Evolutionary conservation across 2,329 filamentous ascomycete genomes (phyloP), one percentile per base, ranked within the genome.

Genomic region (Nemania abortiva): DNA sequence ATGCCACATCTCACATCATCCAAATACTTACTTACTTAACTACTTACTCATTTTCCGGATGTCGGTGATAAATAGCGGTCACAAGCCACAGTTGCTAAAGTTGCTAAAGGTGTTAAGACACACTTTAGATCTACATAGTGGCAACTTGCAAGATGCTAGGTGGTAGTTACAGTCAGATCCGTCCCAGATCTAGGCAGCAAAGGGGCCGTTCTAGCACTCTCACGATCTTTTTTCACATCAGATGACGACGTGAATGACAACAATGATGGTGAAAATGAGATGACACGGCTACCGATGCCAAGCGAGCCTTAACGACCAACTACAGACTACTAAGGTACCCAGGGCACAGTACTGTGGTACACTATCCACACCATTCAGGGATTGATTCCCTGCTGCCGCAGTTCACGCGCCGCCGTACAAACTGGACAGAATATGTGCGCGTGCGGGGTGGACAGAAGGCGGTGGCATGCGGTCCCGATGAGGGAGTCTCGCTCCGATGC

Each of bases 381-480:
- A n/a, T n/a, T n/a, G 49, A 65, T 68, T 65, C 50, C 54, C 62
- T 69, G 47, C 54, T 64, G 50, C 66, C 63, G 66, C 66, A 69
- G 57, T 68, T 70, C 65, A 70, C 68, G 58, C 62, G 66, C 57
- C 49, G 42, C 65, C 37, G 45, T 49, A 66, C 66, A 66, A 45
- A 47, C 11, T 18, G 29, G n/a, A n/a, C n/a, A 54, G 39, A 39
- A 50, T 59, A 52, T 65, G 42, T 53, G 55, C 63, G 63, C 62
- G 57, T 71, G 69, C 66, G 69, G 69, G 69, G 69, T 69, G 58
- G 55, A 64, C 68, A 63, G n/a, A 58, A 65, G 29, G 15, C 37
- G 15, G 27, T 58, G 57, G n/a, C 39, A 56, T 61, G 62, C 69
- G 58, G 65, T 60, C 65, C 62, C 65, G 69, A 69, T 49, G 18